phyloP scores from a whole-genome alignment of 306 rosid genomes.

The Lupinus albus region DNA sequence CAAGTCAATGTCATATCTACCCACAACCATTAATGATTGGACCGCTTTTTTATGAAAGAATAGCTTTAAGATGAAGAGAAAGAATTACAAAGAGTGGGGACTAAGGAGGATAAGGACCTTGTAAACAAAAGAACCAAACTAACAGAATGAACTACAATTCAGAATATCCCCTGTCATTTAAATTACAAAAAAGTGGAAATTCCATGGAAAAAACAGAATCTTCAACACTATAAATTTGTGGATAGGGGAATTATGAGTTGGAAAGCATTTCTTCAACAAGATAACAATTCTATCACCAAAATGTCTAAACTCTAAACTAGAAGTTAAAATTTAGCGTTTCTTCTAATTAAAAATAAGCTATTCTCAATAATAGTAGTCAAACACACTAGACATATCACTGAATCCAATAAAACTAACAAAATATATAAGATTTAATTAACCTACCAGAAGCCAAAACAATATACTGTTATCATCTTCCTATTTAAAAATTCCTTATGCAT shows the following conservation, averaged over 20 bases:
- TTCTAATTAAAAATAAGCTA: neutral
- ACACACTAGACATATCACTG: neutral
- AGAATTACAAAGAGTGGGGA: neutral
- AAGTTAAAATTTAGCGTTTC: neutral
- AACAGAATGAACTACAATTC: neutral
- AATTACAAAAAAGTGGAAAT: neutral
- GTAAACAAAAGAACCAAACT: neutral
- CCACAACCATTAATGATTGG: neutral
- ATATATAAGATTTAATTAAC: neutral
- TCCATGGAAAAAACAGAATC: neutral
- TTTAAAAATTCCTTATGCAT: neutral
- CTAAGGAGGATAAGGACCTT: neutral
- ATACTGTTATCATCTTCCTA: constrained; percentile 3
- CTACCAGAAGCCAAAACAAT: neutral
- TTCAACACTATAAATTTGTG: neutral
- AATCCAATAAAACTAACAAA: neutral
- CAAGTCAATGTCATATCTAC: neutral
- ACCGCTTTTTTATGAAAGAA: no score
- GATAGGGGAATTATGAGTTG: neutral
- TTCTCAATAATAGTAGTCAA: neutral
- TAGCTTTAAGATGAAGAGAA: no score
- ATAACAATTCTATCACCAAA: neutral
- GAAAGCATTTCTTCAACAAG: neutral
- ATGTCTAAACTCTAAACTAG: neutral
- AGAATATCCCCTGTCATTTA: neutral